These are phyloP conservation scores for Amanita muscaria DNA, from an alignment of 768 basidiomycete genomes.

Conservation along the genomic window DNA sequence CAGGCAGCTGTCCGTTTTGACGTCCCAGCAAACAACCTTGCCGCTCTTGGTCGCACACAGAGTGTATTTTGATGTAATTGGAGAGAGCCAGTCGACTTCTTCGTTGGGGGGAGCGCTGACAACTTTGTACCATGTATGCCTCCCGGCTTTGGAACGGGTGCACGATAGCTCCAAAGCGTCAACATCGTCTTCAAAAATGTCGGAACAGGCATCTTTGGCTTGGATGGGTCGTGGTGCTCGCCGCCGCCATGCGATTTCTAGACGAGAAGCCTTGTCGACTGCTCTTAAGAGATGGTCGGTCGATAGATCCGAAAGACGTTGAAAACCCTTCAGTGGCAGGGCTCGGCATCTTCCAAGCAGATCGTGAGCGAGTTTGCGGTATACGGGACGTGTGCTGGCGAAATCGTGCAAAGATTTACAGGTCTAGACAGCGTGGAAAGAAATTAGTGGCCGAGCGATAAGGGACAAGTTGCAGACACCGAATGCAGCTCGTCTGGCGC, in stretches of 20 bases:
- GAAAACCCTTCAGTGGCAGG: conserved; percentile 61
- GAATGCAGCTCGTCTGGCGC: not conserved
- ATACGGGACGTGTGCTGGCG: conserved; percentile 58
- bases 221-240: conserved; percentile 47
- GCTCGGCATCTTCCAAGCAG: conserved; percentile 60
- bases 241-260: conserved; percentile 54
- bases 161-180: not conserved
- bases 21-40: conserved; percentile 72
- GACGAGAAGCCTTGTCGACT: conserved; percentile 52
- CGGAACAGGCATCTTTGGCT: conserved; percentile 11
- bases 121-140: conserved; percentile 53
- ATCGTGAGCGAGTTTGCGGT: conserved; percentile 52
- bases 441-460: conserved; percentile 5
- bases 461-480: not conserved
- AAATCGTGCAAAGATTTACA: conserved; percentile 54
- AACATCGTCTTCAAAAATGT: conserved; percentile 7
- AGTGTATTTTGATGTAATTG: conserved; percentile 67
- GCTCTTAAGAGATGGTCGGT: conserved; percentile 52
- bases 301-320: conserved; percentile 55
- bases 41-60: conserved; percentile 74
- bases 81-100: conserved; percentile 70
- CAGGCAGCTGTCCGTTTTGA: conserved; percentile 48
- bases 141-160: conserved; percentile 2
- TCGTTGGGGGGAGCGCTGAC: conserved; percentile 58
- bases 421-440: conserved; percentile 32